Percentiles rank a stretch among this genome's conserved stretches.
Conservation (phyloP, 2,329 filamentous ascomycete genomes). For the Hyphodiscus sp. region DNA sequence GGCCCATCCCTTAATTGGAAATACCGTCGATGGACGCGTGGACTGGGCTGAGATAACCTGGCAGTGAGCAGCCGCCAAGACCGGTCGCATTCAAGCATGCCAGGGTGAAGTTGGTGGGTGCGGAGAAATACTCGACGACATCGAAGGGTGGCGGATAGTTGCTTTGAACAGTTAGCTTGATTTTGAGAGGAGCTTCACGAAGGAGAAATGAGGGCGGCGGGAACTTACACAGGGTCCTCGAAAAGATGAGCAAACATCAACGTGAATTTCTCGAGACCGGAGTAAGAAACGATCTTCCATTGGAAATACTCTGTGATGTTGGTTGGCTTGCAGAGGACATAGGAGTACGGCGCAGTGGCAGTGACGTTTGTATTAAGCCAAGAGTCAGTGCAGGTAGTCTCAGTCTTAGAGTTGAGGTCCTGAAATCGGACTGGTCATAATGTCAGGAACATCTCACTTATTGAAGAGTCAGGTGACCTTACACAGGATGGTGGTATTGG, state of each 20-base stretch:
- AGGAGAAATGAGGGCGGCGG: conserved; percentile 31
- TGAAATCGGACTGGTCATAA: conserved; percentile 19
- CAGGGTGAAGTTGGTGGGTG: conserved; percentile 5
- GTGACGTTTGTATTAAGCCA: conserved; percentile 16
- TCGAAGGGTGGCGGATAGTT: conserved; percentile 19
- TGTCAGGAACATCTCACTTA: neutral
- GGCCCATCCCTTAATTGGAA: neutral
- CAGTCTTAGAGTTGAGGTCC: conserved; percentile 26
- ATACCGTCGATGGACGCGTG: neutral
- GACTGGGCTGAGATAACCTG: neutral
- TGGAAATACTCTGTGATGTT: conserved; percentile 13
- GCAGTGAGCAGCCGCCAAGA: neutral
- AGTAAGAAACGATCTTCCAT: conserved; percentile 19
- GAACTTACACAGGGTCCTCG: conserved; percentile 17
- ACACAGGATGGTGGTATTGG: conserved; percentile 14
- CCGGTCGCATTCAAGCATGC: neutral
- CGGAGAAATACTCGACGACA: conserved; percentile 15
- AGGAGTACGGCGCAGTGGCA: conserved; percentile 12
- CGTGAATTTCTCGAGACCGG: conserved; percentile 11
- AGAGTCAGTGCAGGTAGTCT: conserved; percentile 18
- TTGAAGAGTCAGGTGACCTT: neutral
- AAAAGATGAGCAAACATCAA: conserved; percentile 21
- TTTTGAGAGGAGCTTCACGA: neutral
- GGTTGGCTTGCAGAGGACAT: conserved; percentile 11
- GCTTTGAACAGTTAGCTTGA: conserved; percentile 8